Percentiles rank a stretch among this genome's conserved stretches.
phyloP scores from a whole-genome alignment of 2,329 filamentous ascomycete genomes.

The Clarireedia hainanense region DNA sequence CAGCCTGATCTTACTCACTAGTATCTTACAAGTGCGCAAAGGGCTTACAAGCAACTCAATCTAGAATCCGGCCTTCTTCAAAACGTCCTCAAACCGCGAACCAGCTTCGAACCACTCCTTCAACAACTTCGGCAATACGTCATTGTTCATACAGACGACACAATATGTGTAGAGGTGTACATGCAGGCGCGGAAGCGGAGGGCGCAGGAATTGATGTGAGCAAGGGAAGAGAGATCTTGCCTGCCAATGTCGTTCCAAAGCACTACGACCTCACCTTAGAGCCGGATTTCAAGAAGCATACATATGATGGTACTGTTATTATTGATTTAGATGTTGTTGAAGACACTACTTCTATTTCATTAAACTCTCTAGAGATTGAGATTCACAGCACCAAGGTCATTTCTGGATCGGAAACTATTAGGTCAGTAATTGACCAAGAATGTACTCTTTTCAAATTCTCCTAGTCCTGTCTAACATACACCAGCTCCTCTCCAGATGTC shows the following conservation, averaged over 20 bases:
- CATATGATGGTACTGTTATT: slow-evolving; percentile 73
- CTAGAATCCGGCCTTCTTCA: slow-evolving; percentile 18
- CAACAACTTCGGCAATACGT: slow-evolving; percentile 32
- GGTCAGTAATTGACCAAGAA: slow-evolving; percentile 27
- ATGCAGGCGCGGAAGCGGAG: slow-evolving; percentile 45
- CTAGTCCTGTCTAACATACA: slow-evolving; percentile 22
- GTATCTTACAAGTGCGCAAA: neutral
- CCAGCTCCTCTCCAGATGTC: slow-evolving; percentile 57
- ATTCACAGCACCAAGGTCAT: slow-evolving; percentile 68
- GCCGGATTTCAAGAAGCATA: slow-evolving; percentile 81
- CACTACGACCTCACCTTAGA: slow-evolving; percentile 92
- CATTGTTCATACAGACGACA: slow-evolving; percentile 68
- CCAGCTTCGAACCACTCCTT: slow-evolving; percentile 14
- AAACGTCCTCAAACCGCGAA: slow-evolving; percentile 20
- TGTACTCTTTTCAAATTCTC: slow-evolving; percentile 6
- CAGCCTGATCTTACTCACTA: neutral
- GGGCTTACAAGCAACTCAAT: slow-evolving; percentile 1
- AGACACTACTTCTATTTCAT: slow-evolving; percentile 74
- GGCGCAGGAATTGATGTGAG: slow-evolving; percentile 51
- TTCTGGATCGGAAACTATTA: slow-evolving; percentile 46
- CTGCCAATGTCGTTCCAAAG: slow-evolving; percentile 81
- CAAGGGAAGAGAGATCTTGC: slow-evolving; percentile 73
- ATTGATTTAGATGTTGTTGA: slow-evolving; percentile 84
- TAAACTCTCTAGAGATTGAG: slow-evolving; percentile 82
- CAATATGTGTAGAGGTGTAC: slow-evolving; percentile 58